phyloP scores from a whole-genome alignment of 2,329 filamentous ascomycete genomes.

The Raffaelea albimanens region DNA sequence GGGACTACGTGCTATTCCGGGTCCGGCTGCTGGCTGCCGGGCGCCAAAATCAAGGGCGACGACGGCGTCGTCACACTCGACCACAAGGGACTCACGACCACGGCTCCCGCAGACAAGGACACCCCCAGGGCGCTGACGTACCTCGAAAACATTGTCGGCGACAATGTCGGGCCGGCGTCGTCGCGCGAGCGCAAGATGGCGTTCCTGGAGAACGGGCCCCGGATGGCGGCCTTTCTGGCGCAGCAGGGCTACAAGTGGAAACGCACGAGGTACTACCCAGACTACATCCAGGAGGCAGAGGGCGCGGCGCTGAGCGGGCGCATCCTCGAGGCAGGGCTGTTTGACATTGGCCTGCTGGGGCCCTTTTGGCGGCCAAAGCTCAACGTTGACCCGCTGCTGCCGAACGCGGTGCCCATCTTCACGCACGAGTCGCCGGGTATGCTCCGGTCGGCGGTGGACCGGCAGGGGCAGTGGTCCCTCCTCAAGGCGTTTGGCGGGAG shows the following conservation, averaged over 20 bases:
- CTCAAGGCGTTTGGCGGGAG: constrained; percentile 8
- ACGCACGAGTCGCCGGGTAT: constrained; percentile 10
- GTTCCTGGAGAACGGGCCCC: constrained; percentile 21
- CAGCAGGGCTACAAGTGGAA: constrained; percentile 18
- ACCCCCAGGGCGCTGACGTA: constrained; percentile 4
- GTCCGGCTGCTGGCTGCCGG: constrained; percentile 24
- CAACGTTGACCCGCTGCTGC: constrained; percentile 7
- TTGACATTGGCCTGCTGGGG: constrained; percentile 18
- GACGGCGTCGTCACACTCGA: constrained; percentile 15
- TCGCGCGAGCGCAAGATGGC: constrained; percentile 17
- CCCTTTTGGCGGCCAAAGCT: constrained; percentile 14
- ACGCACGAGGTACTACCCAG: constrained; percentile 18
- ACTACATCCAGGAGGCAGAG: constrained; percentile 20
- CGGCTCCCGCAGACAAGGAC: too few relatives aligned
- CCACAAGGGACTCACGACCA: too few relatives aligned
- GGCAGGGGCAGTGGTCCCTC: constrained; percentile 6
- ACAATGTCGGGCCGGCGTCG: constrained; percentile 20
- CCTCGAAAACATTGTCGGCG: constrained; percentile 17
- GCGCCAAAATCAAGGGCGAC: constrained; percentile 16
- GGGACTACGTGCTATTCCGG: constrained; percentile 26
- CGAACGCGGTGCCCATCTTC: constrained; percentile 9
- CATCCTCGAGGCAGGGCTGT: constrained; percentile 18
- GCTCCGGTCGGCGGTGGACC: constrained; percentile 6
- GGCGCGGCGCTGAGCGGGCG: constrained; percentile 16
- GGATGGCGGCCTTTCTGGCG: constrained; percentile 22